Base-by-base conservation (phyloP, 169 alveolate genomes). In the Plasmodium inui region DNA sequence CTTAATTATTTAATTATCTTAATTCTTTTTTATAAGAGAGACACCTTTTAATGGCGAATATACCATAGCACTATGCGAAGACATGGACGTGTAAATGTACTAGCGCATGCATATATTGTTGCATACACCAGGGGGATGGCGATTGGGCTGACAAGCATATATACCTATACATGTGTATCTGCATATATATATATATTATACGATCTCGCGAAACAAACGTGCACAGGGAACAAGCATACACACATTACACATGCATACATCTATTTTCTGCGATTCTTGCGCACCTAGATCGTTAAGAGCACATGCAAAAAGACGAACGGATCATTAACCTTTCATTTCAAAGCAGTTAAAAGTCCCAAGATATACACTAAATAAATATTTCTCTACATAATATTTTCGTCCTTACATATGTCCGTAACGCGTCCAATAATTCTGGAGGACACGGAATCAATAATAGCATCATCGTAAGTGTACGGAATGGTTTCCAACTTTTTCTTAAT, bases 361-460 rank as follows among this genome's bases (percentile, higher is more conserved):
- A 67, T 67, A 4, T 26, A 10, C 14, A 7, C n/a, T 12, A 19
- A 61, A 61, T 28, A 28, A 67, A 67, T 28, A 78, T 81, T n/a
- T 81, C 26, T 46, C 72, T 81, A 81, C 28, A 81, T 30, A 44
- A 81, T 81, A 34, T 81, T 53, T 26, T 81, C 88, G 22, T 81
- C 88, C 67, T 37, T 81, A 81, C 17, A 81, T 81, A 81, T 41
- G 37, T 81, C 88, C 32, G 26, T 50, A 81, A 81, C 39, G 10
- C 88, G 88, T 50, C 37, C 88, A 81, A 81, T 53, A 44, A 81
- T 81, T 81, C 88, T 81, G 72, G 53, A 26, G 5, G 88, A 10
- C 61, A 81, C 26, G 10, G 88, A 50, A 30, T 81, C 67, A 44
- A 53, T 22, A 26, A 44, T 28, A 12, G 14, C 41, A 46, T 50